Conservation (phyloP, 129 eudicot species). For the Saussurea involucrata region DNA sequence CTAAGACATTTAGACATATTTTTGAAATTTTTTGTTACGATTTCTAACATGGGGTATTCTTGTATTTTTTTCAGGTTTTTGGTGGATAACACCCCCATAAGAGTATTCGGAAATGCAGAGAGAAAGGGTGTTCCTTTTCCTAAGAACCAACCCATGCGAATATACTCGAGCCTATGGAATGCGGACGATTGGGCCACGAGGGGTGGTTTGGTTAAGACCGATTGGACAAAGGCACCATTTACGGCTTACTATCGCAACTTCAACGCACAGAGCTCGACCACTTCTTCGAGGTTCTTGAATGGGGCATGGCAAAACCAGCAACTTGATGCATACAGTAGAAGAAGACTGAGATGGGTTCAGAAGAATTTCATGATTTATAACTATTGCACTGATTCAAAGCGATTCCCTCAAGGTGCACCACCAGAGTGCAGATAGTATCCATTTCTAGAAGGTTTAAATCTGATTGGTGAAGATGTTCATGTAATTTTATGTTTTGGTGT, state of each 20-base stretch:
- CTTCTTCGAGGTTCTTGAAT: conserved; percentile 17
- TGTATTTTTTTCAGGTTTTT: conserved; percentile 45
- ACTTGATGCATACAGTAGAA: conserved; percentile 58
- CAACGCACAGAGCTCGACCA: conserved; percentile 36
- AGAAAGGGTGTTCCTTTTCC: conserved; percentile 68
- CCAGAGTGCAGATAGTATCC: conserved; percentile 43
- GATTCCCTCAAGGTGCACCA: conserved; percentile 68
- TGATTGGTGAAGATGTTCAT: conserved; percentile 3
- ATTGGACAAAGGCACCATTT: conserved; percentile 84
- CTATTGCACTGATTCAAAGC: conserved; percentile 56
- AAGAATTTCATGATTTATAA: conserved; percentile 70
- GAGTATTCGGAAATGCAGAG: conserved; percentile 61
- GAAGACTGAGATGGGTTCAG: conserved; percentile 85
- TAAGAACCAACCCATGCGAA: conserved; percentile 72
- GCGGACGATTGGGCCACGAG: conserved; percentile 91
- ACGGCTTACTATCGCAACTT: conserved; percentile 78
- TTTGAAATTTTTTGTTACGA: not conserved
- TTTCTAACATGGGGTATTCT: not conserved
- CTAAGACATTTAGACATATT: not conserved
- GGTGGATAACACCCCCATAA: conserved; percentile 77
- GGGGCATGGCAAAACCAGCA: conserved; percentile 60
- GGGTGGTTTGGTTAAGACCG: conserved; percentile 78
- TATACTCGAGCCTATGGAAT: conserved; percentile 79
- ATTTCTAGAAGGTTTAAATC: not conserved
- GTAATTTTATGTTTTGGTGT: conserved; percentile 21